Base-by-base conservation (phyloP, 805 yeast species). In the Ascoidea asiatica region DNA sequence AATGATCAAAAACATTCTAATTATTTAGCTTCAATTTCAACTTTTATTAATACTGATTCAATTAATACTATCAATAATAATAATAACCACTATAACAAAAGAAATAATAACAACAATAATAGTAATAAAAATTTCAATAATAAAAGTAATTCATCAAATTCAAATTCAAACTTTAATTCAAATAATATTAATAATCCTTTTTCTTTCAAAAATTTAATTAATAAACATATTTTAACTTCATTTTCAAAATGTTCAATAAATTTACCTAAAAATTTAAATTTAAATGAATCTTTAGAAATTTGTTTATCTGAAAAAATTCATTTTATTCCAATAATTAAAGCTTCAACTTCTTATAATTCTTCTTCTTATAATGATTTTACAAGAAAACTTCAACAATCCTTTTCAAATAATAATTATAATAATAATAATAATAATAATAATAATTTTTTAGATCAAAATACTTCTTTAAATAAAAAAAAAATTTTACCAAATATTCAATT, bases 321-420 rank as follows among this genome's bases (percentile, higher is more conserved):
- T 56, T 74, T 66, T 51, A 63, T 75, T n/a, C 80, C 80, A 11
- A 62, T 73, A 23, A 60, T 74, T 23, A 75, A 73, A 47, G 54
- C 62, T 11, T 20, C 21, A 29, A 43, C 15, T 29, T 29, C 35
- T 11, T 11, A 29, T 29, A 29, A 29, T 11, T 40, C 15, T 29
- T 29, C 35, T 11, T 11, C 8, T 29, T 11, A 29, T 11, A 29
- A 29, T 29, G 35, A 29, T 29, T n/a, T n/a, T n/a, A n/a, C n/a
- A n/a, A n/a, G n/a, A n/a, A n/a, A n/a, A n/a, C 8, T 11, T 11
- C 8, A 15, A 29, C 35, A 29, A 29, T 29, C 35, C 15, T 29
- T 29, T 29, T 15, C 8, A 11, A 29, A 29, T 29, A 29, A 29
- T 3, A 23, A 23, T 23, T 7, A 23, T 23, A 23, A 23, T 23